Evolutionary conservation across 192 early-diverging fungal genomes (phyloP).

Genomic region (Coemansia sp.): DNA sequence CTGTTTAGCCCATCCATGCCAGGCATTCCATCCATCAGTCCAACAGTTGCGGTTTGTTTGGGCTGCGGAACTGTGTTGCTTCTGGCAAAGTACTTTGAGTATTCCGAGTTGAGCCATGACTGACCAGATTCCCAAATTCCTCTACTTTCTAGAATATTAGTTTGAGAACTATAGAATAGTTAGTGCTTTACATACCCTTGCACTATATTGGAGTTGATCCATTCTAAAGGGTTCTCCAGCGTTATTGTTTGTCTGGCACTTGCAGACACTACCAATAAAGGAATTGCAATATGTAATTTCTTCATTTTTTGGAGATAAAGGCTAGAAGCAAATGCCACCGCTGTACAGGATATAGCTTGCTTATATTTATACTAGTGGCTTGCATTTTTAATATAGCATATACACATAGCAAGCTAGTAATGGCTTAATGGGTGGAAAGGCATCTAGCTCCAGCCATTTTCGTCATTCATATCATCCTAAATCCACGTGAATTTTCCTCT

Average conservation of each 20-base stretch:
- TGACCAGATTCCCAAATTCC: conserved; percentile 4
- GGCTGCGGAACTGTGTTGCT: not conserved
- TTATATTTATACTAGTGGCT: no score
- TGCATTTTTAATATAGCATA: no score
- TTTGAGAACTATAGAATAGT: not conserved
- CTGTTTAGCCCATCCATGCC: conserved; percentile 2
- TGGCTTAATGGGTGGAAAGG: no score
- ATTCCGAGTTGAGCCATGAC: conserved; percentile 6
- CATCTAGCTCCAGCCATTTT: no score
- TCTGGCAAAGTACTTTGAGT: conserved; percentile 4
- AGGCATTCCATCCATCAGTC: conserved; percentile 4
- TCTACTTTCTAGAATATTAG: not conserved
- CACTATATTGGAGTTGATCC: conserved; percentile 3
- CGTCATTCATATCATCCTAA: no score
- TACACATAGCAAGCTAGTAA: no score
- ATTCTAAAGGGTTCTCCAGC: conserved; percentile 1
- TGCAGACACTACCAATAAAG: not conserved
- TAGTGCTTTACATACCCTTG: conserved; percentile 1
- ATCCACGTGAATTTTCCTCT: no score
- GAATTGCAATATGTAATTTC: not conserved
- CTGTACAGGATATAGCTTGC: no score
- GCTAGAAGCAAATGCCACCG: no score
- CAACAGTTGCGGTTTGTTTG: not conserved
- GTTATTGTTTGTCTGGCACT: not conserved
- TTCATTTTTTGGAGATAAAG: no score